phyloP scores from a whole-genome alignment of 2,329 filamentous ascomycete genomes.

The Harringtonia aguacate region DNA sequence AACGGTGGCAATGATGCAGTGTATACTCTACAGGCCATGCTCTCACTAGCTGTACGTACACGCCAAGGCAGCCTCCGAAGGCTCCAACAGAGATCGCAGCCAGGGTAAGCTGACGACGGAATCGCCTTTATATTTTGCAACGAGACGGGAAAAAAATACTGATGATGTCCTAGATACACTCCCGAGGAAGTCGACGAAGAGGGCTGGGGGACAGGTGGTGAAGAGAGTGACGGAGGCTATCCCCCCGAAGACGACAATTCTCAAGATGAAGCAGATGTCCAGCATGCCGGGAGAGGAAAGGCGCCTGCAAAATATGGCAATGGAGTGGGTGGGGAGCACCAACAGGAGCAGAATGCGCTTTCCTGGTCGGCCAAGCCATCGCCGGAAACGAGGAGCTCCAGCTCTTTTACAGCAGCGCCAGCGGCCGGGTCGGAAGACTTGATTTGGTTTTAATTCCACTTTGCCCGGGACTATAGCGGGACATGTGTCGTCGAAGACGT shows the following conservation, averaged over 20 bases:
- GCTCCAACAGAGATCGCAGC: slow-evolving; percentile 1
- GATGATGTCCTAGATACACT: not conserved
- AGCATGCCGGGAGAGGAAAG: too few relatives aligned
- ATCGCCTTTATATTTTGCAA: too few relatives aligned
- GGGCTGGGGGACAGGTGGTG: slow-evolving; percentile 20
- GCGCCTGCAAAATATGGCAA: too few relatives aligned
- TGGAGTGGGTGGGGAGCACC: too few relatives aligned
- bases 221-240: slow-evolving; percentile 20
- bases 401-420: not conserved
- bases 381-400: not conserved
- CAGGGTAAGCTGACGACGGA: not conserved
- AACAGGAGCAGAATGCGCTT: too few relatives aligned
- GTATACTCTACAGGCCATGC: slow-evolving; percentile 65
- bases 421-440: not conserved
- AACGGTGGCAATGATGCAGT: slow-evolving; percentile 82
- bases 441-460: not conserved
- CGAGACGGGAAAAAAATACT: too few relatives aligned
- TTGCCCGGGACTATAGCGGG: too few relatives aligned
- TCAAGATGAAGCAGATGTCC: not conserved
- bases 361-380: not conserved
- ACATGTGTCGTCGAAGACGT: not conserved
- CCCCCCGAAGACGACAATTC: not conserved
- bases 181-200: slow-evolving; percentile 7
- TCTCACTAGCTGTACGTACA: slow-evolving; percentile 42
- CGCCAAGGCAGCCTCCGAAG: slow-evolving; percentile 17